Evolutionary conservation across 2,329 filamentous ascomycete species (phyloP), one percentile per base, ranked within the genome.

Genomic region (Elsinoe australis): DNA sequence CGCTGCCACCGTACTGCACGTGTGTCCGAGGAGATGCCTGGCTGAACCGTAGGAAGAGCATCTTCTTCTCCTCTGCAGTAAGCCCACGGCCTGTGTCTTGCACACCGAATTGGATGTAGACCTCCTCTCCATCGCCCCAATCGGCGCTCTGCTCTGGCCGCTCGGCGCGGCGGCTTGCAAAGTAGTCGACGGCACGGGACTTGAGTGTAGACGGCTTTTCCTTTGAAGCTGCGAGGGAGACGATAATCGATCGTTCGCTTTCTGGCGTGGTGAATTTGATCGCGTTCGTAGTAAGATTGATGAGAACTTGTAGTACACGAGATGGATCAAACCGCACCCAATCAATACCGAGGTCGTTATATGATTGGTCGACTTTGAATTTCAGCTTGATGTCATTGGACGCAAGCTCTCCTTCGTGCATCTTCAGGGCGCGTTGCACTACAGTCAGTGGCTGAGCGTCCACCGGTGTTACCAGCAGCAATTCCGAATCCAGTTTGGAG

Each of bases 281-380:
- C 0, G 85, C 83, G 57, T 90, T 90, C 5, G 84, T 86, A 6
- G 85, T 76, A 1, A 90, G 72, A 56, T 90, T 90, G 61, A 90
- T 87, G 3, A 89, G 70, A 1, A 89, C 82, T 62, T 90, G 85
- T 45, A 85, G 75, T 42, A 90, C 79, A 18, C 85, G 75, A 12
- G 81, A 83, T 0, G 85, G 82, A 60, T 90, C 86, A 21, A 87
- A 70, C 53, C 76, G 83, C 32, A 88, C 77, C 71, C 79, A 87
- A 28, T 83, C 77, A 26, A 85, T 67, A 0, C 66, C 66, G 1
- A 81, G 67, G 1, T 73, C 65, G 3, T 67, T 67, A 58, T 81
- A 84, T 0, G 81, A 82, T 12, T 73, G 60, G 55, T 83, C 79
- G 9, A 85, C 71, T 2, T 74, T 67, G 55, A 85, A 80, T 17